phyloP scores from a whole-genome alignment of 2,329 filamentous ascomycete species.

The Aspergillus fumigatiaffinis region DNA sequence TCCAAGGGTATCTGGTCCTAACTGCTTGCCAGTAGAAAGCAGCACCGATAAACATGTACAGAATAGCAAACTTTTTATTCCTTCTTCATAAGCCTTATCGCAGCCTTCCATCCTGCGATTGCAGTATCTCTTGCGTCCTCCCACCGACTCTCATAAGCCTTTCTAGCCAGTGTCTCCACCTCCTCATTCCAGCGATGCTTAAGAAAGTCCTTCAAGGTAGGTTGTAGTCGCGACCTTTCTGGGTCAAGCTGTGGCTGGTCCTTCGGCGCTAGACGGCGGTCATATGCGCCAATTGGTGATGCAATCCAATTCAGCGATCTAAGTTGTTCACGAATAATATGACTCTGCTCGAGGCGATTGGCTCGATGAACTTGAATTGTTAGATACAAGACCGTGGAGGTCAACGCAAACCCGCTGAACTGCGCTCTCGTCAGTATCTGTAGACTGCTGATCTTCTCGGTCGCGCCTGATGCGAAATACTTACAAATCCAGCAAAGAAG shows the following conservation, averaged over 20 bases:
- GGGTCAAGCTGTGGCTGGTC: neutral
- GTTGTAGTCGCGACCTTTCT: constrained; percentile 13
- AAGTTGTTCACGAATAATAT: constrained; percentile 43
- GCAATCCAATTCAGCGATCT: constrained; percentile 40
- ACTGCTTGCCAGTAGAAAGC: neutral
- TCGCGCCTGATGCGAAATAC: constrained; percentile 29
- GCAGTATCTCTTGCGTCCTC: constrained; percentile 48
- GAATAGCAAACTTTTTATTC: constrained; percentile 21
- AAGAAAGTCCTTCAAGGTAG: constrained; percentile 59
- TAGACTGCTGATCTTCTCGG: neutral
- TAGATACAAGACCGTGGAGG: constrained; percentile 68
- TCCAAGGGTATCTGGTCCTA: neutral
- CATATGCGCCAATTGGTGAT: constrained; percentile 32
- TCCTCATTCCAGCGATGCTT: constrained; percentile 79
- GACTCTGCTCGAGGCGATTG: constrained; percentile 53
- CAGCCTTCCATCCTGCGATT: constrained; percentile 52
- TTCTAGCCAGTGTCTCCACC: constrained; percentile 62
- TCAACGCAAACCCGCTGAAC: constrained; percentile 73
- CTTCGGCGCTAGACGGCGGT: constrained; percentile 25
- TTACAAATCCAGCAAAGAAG: constrained; percentile 70
- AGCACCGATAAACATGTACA: constrained; percentile 2
- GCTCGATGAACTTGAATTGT: constrained; percentile 66
- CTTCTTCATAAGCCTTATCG: constrained; percentile 27
- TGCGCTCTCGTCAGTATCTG: constrained; percentile 30
- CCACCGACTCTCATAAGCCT: constrained; percentile 66